Percentiles rank a stretch among this genome's conserved stretches.
Evolutionary conservation across 2,329 filamentous ascomycete species (phyloP).

Genomic region (Emergomyces africanus): DNA sequence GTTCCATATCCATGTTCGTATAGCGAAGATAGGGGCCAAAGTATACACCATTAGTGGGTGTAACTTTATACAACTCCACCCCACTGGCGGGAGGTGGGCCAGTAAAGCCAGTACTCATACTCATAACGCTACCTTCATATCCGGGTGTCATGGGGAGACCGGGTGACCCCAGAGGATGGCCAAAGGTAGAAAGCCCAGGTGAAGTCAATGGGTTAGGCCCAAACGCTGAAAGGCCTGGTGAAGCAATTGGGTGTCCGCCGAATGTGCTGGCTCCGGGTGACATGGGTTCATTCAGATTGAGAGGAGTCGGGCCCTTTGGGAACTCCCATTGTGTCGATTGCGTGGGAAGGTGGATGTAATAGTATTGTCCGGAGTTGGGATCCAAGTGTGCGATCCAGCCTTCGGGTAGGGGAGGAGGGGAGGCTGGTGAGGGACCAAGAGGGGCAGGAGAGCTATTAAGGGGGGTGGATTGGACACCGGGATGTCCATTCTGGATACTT

Average conservation of each 20-base stretch:
- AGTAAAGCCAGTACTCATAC: slow-evolving; percentile 70
- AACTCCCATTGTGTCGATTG: slow-evolving; percentile 99
- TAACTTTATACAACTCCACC: slow-evolving; percentile 86
- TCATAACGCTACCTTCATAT: slow-evolving; percentile 77
- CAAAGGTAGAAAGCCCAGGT: slow-evolving; percentile 49
- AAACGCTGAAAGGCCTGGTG: slow-evolving; percentile 24
- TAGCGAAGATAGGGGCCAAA: slow-evolving; percentile 95
- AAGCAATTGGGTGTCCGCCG: slow-evolving; percentile 25
- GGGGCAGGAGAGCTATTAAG: slow-evolving; percentile 24
- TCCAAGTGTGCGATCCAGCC: slow-evolving; percentile 98
- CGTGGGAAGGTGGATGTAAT: slow-evolving; percentile 92
- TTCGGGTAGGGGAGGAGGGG: slow-evolving; percentile 85
- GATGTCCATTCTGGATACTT: slow-evolving; percentile 23
- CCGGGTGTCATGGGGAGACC: slow-evolving; percentile 71
- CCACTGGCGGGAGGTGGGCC: slow-evolving; percentile 81
- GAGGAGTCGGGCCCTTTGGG: slow-evolving; percentile 83
- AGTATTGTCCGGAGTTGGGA: slow-evolving; percentile 92
- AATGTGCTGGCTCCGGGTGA: slow-evolving; percentile 71
- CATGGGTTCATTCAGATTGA: slow-evolving; percentile 72
- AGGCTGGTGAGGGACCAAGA: slow-evolving; percentile 51
- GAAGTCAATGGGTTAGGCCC: slow-evolving; percentile 55
- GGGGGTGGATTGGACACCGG: slow-evolving; percentile 16
- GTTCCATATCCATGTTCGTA: slow-evolving; percentile 92
- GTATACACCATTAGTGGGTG: slow-evolving; percentile 91
- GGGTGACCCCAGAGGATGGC: slow-evolving; percentile 61